Conservation (phyloP, 139 green algal species). For the Chlamydomonas sp. region DNA sequence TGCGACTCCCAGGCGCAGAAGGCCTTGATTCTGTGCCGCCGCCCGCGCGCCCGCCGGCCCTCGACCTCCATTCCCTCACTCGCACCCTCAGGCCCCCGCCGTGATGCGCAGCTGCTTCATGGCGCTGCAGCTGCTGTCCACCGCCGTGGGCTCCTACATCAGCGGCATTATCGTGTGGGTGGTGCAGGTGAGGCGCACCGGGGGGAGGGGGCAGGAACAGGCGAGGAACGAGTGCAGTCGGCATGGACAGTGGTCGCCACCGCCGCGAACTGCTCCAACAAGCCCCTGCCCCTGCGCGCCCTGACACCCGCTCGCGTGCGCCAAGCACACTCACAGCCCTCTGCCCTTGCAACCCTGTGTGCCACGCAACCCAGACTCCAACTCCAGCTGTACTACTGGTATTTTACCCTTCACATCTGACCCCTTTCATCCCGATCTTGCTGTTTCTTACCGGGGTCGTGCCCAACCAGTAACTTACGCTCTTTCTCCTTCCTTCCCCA, state of each 20-base stretch:
- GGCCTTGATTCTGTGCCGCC: too few relatives aligned
- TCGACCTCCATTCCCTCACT: background rate
- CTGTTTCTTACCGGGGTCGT: too few relatives aligned
- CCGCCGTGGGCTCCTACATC: constrained; percentile 86
- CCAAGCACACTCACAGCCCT: too few relatives aligned
- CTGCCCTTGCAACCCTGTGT: too few relatives aligned
- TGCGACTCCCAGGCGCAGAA: too few relatives aligned
- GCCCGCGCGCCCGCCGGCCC: too few relatives aligned
- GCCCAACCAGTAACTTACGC: background rate
- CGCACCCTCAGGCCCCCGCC: constrained; percentile 79
- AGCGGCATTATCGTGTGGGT: constrained; percentile 71
- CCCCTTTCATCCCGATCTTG: too few relatives aligned
- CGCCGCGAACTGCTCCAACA: background rate
- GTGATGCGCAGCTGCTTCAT: constrained; percentile 93
- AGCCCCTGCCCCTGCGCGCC: background rate
- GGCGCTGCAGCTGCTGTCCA: constrained; percentile 86
- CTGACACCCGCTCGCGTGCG: too few relatives aligned
- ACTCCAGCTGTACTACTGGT: too few relatives aligned
- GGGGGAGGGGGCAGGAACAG: background rate
- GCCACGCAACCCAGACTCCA: too few relatives aligned
- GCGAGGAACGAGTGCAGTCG: background rate
- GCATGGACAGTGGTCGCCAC: too few relatives aligned
- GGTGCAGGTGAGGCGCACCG: constrained; percentile 35
- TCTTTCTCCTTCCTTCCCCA: background rate
- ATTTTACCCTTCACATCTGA: too few relatives aligned